Conservation (phyloP, 1,139 yeast genomes). For the Hemisphaericaspora xylofermentans region DNA sequence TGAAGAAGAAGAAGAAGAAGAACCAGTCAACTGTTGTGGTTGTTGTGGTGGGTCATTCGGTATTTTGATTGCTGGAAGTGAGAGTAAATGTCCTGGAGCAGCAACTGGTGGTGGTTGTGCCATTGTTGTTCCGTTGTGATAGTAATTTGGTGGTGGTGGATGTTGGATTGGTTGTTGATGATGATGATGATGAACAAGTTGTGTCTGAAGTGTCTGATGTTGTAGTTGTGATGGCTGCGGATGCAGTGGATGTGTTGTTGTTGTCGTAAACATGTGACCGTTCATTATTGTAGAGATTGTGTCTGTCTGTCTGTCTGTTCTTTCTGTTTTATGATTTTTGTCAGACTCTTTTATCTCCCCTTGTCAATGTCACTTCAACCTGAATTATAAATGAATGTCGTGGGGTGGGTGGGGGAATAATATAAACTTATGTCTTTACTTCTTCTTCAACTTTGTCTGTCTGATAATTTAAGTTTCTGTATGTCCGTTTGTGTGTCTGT, state of each 20-base stretch:
- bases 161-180: not conserved
- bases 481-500: not conserved
- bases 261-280: too few relatives aligned
- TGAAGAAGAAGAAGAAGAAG: not conserved
- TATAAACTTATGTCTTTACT: too few relatives aligned
- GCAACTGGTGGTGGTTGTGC: too few relatives aligned
- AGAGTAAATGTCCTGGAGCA: not conserved
- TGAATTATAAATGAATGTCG: too few relatives aligned
- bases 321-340: too few relatives aligned
- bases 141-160: too few relatives aligned
- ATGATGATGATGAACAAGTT: conserved; percentile 1
- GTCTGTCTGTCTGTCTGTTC: not conserved
- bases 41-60: not conserved
- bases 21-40: not conserved
- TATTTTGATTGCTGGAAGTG: conserved; percentile 1
- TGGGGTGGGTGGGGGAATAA: too few relatives aligned
- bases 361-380: too few relatives aligned
- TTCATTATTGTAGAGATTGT: too few relatives aligned
- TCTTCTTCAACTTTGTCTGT: too few relatives aligned
- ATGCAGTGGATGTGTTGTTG: conserved; percentile 1
- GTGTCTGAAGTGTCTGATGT: conserved; percentile 1
- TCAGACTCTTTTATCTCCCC: too few relatives aligned
- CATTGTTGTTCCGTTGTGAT: too few relatives aligned
- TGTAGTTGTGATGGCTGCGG: not conserved
- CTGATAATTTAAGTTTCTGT: not conserved